Base-by-base conservation (phyloP, 176 grass and related monocot species). In the Carex scoparia region DNA sequence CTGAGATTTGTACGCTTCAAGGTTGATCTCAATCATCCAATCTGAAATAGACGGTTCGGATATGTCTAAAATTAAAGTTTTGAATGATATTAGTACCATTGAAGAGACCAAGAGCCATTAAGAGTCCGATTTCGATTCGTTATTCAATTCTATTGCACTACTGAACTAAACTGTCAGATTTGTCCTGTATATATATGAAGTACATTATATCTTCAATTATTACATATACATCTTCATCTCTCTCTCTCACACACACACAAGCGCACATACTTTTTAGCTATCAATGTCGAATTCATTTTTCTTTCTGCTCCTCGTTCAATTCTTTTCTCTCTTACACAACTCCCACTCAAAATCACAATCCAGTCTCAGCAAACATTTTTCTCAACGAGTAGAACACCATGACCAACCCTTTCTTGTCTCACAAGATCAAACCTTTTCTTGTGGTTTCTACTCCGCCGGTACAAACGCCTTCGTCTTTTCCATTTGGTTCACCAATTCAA, bases 391-490 rank as follows among this genome's bases (percentile, higher is more conserved):
- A 10, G 84, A 86, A 18, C 46, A 57, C 10, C 51, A 79, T 31
- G 51, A 65, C 13, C 49, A 86, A 56, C 11, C 58, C 16, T 80
- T 80, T 53, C 77, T 80, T 35, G 31, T 16, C 27, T 80, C 77
- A 15, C 77, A 80, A 40, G 77, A 23, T 33, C 12, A 80, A 61
- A 80, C 77, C 77, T 80, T 80, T 14, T 80, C 77, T 75, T 73
- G 67, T 11, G 86, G 92, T 31, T 86, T 92, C 71, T 87, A 87
- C 80, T 75, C 90, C 70, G 84, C 66, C 31, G 87, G 91, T 64
- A 63, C 66, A 3, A 93, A 93, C 69, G 86, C 90, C 74, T 94
- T 51, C 65, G 44, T 79, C 69, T 93, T 93, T 78, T 93, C 91
- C 80, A 69, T 93, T 79, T 91, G 86, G 89, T 94, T 86, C 82